These are phyloP conservation scores for Heterotrichella gracilis DNA, from an alignment of 352 stramenopile genomes.

Conservation along the genomic window DNA sequence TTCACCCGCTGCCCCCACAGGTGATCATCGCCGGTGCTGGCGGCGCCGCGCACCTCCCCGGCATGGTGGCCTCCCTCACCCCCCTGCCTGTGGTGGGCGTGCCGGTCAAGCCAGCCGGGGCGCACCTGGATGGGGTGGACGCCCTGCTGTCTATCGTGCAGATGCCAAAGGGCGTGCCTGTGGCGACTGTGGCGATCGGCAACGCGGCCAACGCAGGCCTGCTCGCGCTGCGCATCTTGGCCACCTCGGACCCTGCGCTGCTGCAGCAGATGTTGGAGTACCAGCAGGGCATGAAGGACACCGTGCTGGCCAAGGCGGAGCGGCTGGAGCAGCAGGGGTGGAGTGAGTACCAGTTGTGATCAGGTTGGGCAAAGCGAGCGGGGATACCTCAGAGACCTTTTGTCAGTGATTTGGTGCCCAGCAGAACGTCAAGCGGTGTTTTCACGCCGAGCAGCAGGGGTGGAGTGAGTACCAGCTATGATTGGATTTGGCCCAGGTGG, in stretches of 20 bases:
- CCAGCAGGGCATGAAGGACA: constrained; percentile 47
- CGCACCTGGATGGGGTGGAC: constrained; percentile 74
- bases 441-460: too few species aligned
- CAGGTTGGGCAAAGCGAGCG: too few species aligned
- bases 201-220: constrained; percentile 84
- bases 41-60: constrained; percentile 75
- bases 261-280: constrained; percentile 54
- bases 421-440: too few species aligned
- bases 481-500: too few species aligned
- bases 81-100: constrained; percentile 65
- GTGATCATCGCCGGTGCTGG: constrained; percentile 70
- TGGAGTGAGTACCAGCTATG: too few species aligned
- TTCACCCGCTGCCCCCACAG: too few species aligned
- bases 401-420: too few species aligned
- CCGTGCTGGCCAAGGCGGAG: constrained; percentile 63
- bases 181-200: constrained; percentile 84
- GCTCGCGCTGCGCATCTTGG: constrained; percentile 73
- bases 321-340: too few species aligned
- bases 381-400: too few species aligned
- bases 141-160: constrained; percentile 90
- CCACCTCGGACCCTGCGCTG: constrained; percentile 25
- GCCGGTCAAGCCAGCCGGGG: constrained; percentile 42
- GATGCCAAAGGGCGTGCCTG: constrained; percentile 81
- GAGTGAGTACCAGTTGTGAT: too few species aligned
- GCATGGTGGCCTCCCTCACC: constrained; percentile 50